Base-by-base conservation (phyloP, 1,284 basidiomycete species). In the Exobasidium rhododendri region DNA sequence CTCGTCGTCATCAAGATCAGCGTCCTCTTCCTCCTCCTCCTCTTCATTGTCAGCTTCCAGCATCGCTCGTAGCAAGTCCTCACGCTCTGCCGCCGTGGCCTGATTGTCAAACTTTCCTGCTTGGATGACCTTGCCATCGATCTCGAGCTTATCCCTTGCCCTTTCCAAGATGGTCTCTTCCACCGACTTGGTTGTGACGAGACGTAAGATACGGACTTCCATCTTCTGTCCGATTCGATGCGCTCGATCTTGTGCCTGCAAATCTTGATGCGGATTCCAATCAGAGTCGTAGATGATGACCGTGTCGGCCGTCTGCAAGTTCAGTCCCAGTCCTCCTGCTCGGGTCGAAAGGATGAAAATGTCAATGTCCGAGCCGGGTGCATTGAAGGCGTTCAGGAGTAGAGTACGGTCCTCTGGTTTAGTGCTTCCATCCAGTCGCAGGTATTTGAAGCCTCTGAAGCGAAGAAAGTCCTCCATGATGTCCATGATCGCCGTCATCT, bases 181-280 rank as follows among this genome's bases (percentile, higher is more conserved):
- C 17, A 98, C 93, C 69, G 92, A 96, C 83, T 94, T 94, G 81
- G 94, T 92, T 4, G 94, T 97, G 78, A 99, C 94, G 79, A 99
- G 90, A 71, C 94, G 88, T 67, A 98, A 83, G 69, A 99, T 97
- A 45, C 94, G 87, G 43, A 99, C 96, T 61, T 94, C 91, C 83
- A 96, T 96, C 71, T 96, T 99, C 80, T 99, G 96, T 66, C 96
- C 96, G 76, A 98, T 98, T 86, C 96, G 94, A 85, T 99, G 94
- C 11, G 92, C 92, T 85, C 92, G 80, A 56, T 85, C 85, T 72
- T 85, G 84, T 2, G 85, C 85, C 82, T 99, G 96, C 70, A 98
- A 83, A 87, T 99, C 96, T 68, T 82, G 81, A 70, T 82, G 73
- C 52, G 69, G 70, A 57, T 77, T 73, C 65, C 67, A 78, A 58